phyloP scores from a whole-genome alignment of 1,139 yeast genomes.

The Scheffersomyces segobiensis region DNA sequence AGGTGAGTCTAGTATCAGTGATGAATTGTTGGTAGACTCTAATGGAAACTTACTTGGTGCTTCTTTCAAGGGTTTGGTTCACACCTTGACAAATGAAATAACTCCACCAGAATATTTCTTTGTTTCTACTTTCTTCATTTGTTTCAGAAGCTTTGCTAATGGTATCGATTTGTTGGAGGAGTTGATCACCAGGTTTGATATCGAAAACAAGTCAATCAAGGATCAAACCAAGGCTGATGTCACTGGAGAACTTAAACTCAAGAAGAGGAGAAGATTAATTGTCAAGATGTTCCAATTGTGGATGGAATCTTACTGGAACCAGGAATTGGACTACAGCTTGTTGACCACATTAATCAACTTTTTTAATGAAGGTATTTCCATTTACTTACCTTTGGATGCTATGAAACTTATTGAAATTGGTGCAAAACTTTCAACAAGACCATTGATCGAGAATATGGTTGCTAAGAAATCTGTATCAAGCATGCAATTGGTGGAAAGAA shows the following conservation, averaged over 20 bases:
- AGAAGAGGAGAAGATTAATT: constrained; percentile 66
- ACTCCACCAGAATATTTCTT: constrained; percentile 71
- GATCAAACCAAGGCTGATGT: constrained; percentile 35
- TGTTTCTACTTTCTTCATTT: constrained; percentile 74
- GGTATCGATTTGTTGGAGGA: constrained; percentile 71
- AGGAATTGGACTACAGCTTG: constrained; percentile 55
- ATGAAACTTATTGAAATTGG: constrained; percentile 62
- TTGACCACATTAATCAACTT: constrained; percentile 73
- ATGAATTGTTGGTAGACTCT: constrained; percentile 49
- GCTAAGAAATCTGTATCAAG: constrained; percentile 6
- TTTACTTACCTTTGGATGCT: constrained; percentile 61
- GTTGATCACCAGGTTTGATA: constrained; percentile 66
- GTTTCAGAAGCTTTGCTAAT: constrained; percentile 73
- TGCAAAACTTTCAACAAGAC: constrained; percentile 49
- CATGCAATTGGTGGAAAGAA: constrained; percentile 48
- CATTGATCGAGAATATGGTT: constrained; percentile 27
- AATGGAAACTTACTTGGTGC: constrained; percentile 70
- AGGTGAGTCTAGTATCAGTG: constrained; percentile 22
- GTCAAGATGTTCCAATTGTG: constrained; percentile 73
- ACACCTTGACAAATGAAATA: constrained; percentile 69
- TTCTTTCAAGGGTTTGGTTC: constrained; percentile 73
- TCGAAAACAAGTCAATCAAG: constrained; percentile 33
- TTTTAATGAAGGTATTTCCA: constrained; percentile 69
- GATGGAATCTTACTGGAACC: constrained; percentile 89
- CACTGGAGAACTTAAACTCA: constrained; percentile 52